Base-by-base conservation (phyloP, 352 stramenopile genomes). In the Globisporangium spiculum region DNA sequence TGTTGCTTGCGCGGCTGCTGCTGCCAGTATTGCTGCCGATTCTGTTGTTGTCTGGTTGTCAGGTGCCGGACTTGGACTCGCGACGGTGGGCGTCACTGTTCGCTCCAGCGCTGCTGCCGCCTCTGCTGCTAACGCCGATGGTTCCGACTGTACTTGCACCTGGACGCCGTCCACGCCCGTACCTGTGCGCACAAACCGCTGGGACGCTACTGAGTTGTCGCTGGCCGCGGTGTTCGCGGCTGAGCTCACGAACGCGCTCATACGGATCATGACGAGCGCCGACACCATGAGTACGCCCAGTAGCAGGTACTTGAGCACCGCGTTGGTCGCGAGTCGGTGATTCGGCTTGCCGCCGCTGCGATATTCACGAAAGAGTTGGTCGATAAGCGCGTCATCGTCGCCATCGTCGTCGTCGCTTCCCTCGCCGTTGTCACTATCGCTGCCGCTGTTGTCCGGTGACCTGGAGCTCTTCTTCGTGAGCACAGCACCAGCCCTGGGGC, bases 181-280 rank as follows among this genome's bases (percentile, higher is more conserved):
- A 4, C 60, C 60, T 3, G 60, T 65, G 18, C 60, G 60, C 26
- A 41, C 60, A 20, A 65, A 65, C 16, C 60, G 60, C 44, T 57
- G 41, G 26, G 41, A 56, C 16, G 16, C 18, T 7, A 65, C 26
- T 18, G 22, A 12, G 22, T n/a, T 14, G 4, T 34, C 52, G 7
- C 52, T 58, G 2, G 24, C 12, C 22, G 52, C 24, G 12, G 12
- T 16, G 24, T 52, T 36, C 6, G 30, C 18, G 9, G 26, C 22
- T 2, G 41, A 27, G 61, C 30, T 66, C 46, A 60, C 36, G 48
- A 60, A 24, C 46, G 20, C 30, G n/a, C 61, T 34, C 46, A 50
- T 34, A 20, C 48, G 30, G n/a, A 66, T 16, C 30, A 66, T 60
- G 18, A 32, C 20, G n/a, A 66, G 26, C 30, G 61, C 32, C 7